phyloP scores from a whole-genome alignment of 768 basidiomycete genomes.

The Strobilomyces dryophilus region DNA sequence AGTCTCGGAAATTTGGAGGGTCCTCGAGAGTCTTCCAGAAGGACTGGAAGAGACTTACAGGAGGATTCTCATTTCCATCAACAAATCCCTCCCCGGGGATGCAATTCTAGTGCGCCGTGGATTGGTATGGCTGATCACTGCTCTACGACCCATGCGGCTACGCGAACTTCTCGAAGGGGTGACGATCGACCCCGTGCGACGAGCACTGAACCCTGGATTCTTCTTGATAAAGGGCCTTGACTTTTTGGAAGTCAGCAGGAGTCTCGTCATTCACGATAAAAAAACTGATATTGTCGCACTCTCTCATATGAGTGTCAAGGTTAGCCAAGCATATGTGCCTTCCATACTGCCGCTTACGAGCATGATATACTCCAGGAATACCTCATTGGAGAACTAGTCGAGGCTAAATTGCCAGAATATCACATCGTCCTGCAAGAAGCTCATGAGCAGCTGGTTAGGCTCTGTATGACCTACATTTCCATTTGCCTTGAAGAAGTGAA shows the following conservation, averaged over 20 bases:
- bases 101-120: too few relatives aligned
- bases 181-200: constrained; percentile 3
- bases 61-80: too few relatives aligned
- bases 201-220: constrained; percentile 4
- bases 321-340: neutral
- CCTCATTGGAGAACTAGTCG: neutral
- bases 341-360: neutral
- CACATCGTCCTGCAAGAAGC: too few relatives aligned
- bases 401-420: too few relatives aligned
- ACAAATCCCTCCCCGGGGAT: too few relatives aligned
- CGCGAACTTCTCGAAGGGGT: constrained; percentile 14
- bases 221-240: neutral
- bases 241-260: constrained; percentile 13
- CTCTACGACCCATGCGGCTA: constrained; percentile 13
- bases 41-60: too few relatives aligned
- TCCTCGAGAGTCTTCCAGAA: too few relatives aligned
- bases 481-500: too few relatives aligned
- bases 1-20: too few relatives aligned
- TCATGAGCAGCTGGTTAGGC: too few relatives aligned
- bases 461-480: too few relatives aligned
- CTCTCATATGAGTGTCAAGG: constrained; percentile 24
- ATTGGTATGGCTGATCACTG: constrained; percentile 15
- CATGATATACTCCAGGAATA: constrained; percentile 6
- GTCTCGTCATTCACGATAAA: constrained; percentile 13
- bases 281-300: constrained; percentile 5